Evolutionary conservation across 2,329 filamentous ascomycete genomes (phyloP).

Genomic region (Chaetomiaceae sp.): DNA sequence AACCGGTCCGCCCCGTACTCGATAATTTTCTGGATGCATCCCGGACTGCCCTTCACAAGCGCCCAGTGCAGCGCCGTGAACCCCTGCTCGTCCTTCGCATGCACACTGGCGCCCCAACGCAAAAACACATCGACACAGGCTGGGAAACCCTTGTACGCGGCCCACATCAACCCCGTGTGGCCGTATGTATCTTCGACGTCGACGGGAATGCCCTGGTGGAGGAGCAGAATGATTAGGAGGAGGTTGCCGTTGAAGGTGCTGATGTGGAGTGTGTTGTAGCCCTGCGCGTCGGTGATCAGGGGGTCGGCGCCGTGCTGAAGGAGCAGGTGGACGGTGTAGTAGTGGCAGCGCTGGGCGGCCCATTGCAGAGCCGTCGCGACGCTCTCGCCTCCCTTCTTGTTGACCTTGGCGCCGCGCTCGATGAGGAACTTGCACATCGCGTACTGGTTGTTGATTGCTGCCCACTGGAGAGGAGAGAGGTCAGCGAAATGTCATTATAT

Average conservation of each 20-base stretch:
- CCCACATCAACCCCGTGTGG: constrained; percentile 97
- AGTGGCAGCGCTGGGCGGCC: constrained; percentile 94
- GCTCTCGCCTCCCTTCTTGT: constrained; percentile 92
- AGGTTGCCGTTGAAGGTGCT: constrained; percentile 97
- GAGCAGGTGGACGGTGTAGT: constrained; percentile 91
- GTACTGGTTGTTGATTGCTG: constrained; percentile 97
- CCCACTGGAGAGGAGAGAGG: constrained; percentile 64
- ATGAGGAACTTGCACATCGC: constrained; percentile 95
- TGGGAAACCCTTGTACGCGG: constrained; percentile 94
- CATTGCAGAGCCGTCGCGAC: constrained; percentile 92
- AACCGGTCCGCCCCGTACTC: constrained; percentile 96
- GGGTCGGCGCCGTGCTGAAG: constrained; percentile 90
- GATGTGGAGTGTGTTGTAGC: constrained; percentile 96
- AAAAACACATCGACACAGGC: constrained; percentile 88
- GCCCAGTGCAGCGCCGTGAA: constrained; percentile 97
- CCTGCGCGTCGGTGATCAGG: constrained; percentile 85
- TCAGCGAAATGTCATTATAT: not conserved
- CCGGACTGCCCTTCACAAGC: constrained; percentile 83
- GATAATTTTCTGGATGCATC: constrained; percentile 87
- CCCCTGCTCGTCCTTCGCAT: constrained; percentile 83
- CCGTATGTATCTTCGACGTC: constrained; percentile 86
- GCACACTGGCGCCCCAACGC: constrained; percentile 91
- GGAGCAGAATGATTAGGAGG: constrained; percentile 77
- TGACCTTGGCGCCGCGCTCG: constrained; percentile 79
- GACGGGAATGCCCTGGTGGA: constrained; percentile 93